Conservation (phyloP, 345 rosid genomes). For the Bretschneidera sinensis region DNA sequence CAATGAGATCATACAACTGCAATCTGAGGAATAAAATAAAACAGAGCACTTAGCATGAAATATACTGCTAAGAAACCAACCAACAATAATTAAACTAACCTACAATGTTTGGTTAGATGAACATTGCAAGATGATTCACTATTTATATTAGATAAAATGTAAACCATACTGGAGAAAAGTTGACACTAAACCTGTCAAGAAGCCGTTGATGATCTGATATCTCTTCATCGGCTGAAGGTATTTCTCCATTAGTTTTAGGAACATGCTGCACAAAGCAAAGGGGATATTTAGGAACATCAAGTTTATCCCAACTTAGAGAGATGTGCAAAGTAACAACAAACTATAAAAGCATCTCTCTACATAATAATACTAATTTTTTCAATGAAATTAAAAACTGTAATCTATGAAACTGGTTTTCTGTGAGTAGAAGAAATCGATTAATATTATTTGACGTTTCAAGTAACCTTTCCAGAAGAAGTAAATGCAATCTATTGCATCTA, state of each 20-base stretch:
- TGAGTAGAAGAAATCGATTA: background rate
- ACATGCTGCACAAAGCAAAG: constrained; percentile 29
- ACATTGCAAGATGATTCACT: background rate
- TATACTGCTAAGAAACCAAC: background rate
- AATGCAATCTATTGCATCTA: too few species aligned
- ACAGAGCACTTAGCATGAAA: background rate
- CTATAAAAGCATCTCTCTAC: background rate
- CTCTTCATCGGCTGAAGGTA: constrained; percentile 32
- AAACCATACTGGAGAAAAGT: background rate
- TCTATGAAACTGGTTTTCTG: background rate
- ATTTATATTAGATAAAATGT: background rate
- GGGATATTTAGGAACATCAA: background rate
- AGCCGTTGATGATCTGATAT: constrained; percentile 32
- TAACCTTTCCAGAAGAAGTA: background rate
- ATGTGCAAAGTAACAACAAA: background rate
- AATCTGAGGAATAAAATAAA: constrained; percentile 30
- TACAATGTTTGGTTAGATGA: background rate
- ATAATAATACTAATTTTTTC: background rate
- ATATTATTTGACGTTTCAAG: background rate
- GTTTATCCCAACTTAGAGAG: background rate
- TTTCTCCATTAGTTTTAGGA: constrained; percentile 32
- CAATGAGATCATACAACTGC: constrained; percentile 60
- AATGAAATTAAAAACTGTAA: too few species aligned
- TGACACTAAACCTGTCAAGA: constrained; percentile 21
- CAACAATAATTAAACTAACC: background rate